Percentiles rank a stretch among this genome's conserved stretches.
Conservation (phyloP, 441 rosid species). For the Sinapis alba region DNA sequence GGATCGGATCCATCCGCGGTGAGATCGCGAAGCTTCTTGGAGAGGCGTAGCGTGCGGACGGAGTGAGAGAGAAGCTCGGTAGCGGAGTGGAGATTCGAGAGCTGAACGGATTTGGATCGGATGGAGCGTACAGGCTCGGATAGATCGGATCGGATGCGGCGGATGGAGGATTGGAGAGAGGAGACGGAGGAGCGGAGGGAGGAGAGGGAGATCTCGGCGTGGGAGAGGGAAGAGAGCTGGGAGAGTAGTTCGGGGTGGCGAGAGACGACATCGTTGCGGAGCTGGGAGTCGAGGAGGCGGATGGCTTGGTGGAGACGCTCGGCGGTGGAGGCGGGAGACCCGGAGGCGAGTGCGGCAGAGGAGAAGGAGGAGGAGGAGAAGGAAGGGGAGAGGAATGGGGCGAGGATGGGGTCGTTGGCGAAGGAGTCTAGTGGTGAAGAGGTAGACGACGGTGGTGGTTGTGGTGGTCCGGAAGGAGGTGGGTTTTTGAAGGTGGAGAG, state of each 20-base stretch:
- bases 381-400: conserved; percentile 83
- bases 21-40: conserved; percentile 84
- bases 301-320: conserved; percentile 94
- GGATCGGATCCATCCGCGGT: conserved; percentile 59
- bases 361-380: conserved; percentile 93
- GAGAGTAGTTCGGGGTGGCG: conserved; percentile 81
- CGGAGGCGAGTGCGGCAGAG: conserved; percentile 92
- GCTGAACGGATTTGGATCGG: conserved; percentile 65
- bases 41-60: conserved; percentile 70
- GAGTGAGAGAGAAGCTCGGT: conserved; percentile 77
- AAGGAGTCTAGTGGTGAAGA: conserved; percentile 54
- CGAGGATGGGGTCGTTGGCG: conserved; percentile 68
- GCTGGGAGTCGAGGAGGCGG: conserved; percentile 88
- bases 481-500: conserved; percentile 73
- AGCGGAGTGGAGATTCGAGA: conserved; percentile 71
- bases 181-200: conserved; percentile 82
- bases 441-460: conserved; percentile 9
- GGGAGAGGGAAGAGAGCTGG: conserved; percentile 88
- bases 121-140: conserved; percentile 76
- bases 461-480: conserved; percentile 35
- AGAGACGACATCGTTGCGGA: conserved; percentile 86
- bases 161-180: conserved; percentile 82
- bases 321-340: conserved; percentile 97
- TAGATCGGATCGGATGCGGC: conserved; percentile 80
- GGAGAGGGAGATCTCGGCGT: conserved; percentile 85